Conservation (phyloP, 2,329 filamentous ascomycete genomes). For the Xenoacremonium recifei region DNA sequence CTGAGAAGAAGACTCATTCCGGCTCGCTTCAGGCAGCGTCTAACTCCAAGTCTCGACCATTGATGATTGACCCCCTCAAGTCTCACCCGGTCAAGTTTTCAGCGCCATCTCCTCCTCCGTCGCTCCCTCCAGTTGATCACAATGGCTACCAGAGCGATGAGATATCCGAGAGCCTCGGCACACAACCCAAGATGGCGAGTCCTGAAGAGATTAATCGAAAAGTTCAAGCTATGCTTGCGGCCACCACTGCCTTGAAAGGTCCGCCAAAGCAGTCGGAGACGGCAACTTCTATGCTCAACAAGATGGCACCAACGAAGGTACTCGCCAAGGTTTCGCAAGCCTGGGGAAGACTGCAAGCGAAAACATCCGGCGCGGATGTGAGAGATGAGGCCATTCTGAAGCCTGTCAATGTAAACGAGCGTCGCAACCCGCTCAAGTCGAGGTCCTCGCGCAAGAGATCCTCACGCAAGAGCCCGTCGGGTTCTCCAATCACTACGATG, state of each 20-base stretch:
- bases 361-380: constrained; percentile 19
- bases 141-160: constrained; percentile 9
- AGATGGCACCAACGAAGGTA: constrained; percentile 29
- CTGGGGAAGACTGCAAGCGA: constrained; percentile 31
- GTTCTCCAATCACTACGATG: constrained; percentile 28
- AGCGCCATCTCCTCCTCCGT: constrained; percentile 7
- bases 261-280: constrained; percentile 10
- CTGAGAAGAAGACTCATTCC: constrained; percentile 12
- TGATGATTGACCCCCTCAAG: constrained; percentile 17
- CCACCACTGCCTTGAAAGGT: constrained; percentile 34
- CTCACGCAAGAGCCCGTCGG: constrained; percentile 2
- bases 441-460: constrained; percentile 2
- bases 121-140: constrained; percentile 10
- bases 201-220: constrained; percentile 33
- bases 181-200: constrained; percentile 2
- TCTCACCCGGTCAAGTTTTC: constrained; percentile 14
- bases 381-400: constrained; percentile 1
- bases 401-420: not conserved
- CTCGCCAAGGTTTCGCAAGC: constrained; percentile 34
- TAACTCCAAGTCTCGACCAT: constrained; percentile 11
- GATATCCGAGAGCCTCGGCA: not conserved
- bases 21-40: constrained; percentile 15
- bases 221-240: constrained; percentile 35
- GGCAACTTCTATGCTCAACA: constrained; percentile 23
- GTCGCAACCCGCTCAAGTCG: constrained; percentile 5